Percentiles rank a stretch among this genome's conserved stretches.
These are phyloP conservation scores for Candida buenavistaensis DNA, from an alignment of 1,139 yeast species.

Conservation along the genomic window DNA sequence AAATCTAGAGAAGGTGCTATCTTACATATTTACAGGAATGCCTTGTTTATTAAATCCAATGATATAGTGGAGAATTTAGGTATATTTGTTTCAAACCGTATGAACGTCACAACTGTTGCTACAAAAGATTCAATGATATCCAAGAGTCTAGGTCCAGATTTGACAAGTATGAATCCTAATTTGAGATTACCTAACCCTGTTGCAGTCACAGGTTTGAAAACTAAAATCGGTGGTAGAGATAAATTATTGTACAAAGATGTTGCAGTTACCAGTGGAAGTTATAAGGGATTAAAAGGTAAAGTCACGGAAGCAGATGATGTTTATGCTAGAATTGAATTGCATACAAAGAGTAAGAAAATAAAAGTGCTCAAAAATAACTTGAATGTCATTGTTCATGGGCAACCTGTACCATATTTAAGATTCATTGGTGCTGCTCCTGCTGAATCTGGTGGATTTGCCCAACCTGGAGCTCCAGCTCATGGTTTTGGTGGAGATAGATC, in stretches of 20 bases:
- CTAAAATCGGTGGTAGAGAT: constrained; percentile 72
- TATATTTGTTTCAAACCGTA: constrained; percentile 77
- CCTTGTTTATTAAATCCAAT: constrained; percentile 77
- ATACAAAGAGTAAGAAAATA: constrained; percentile 85
- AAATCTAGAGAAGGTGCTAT: constrained; percentile 81
- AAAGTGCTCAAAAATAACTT: constrained; percentile 80
- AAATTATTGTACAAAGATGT: constrained; percentile 80
- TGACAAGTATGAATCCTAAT: constrained; percentile 85
- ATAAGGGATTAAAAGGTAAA: constrained; percentile 92
- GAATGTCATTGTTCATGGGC: constrained; percentile 66
- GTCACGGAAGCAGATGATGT: constrained; percentile 92
- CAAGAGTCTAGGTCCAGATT: constrained; percentile 60
- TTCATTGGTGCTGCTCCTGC: constrained; percentile 54
- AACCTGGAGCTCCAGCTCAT: constrained; percentile 45
- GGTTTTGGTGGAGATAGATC: constrained; percentile 35
- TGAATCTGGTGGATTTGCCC: constrained; percentile 12
- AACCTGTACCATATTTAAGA: constrained; percentile 77
- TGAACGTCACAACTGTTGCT: constrained; percentile 78
- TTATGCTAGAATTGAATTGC: constrained; percentile 88
- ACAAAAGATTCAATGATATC: constrained; percentile 73
- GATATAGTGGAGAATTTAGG: constrained; percentile 85
- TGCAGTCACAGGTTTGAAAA: constrained; percentile 57
- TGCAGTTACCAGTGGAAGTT: constrained; percentile 83
- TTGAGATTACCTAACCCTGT: constrained; percentile 41
- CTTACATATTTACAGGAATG: constrained; percentile 79